Percentiles rank a stretch among this genome's conserved stretches.
Conservation (phyloP, 495 filamentous ascomycete genomes). For the Penicillium cosmopolitanum region DNA sequence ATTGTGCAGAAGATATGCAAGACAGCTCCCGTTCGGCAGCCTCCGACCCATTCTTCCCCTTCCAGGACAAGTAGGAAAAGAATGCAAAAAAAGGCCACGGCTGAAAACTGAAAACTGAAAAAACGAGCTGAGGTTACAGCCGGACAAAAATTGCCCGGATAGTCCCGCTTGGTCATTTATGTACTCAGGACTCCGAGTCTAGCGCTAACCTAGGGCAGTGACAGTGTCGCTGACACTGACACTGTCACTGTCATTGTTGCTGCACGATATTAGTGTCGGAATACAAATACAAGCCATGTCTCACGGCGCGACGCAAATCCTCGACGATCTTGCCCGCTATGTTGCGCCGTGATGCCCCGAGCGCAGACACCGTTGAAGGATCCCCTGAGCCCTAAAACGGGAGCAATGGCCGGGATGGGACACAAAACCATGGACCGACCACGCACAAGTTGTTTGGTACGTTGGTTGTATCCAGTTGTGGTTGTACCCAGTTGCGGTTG, state of each 20-base stretch:
- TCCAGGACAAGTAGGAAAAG: too few species aligned
- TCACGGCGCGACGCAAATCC: not conserved
- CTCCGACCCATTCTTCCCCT: not conserved
- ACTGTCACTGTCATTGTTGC: not conserved
- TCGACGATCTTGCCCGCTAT: not conserved
- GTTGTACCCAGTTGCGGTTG: too few species aligned
- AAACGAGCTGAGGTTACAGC: not conserved
- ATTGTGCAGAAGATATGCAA: not conserved
- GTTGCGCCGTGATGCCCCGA: not conserved
- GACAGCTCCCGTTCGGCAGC: not conserved
- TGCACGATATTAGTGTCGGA: not conserved
- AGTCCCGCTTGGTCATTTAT: not conserved
- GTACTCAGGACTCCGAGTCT: too few species aligned
- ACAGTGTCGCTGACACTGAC: not conserved
- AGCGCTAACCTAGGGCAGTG: not conserved
- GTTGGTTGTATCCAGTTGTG: too few species aligned
- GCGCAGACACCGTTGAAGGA: not conserved
- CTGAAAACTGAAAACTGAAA: not conserved
- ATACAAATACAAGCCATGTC: not conserved
- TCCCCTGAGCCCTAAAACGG: constrained; percentile 1
- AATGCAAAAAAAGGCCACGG: too few species aligned
- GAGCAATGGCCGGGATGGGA: not conserved
- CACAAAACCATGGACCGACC: not conserved
- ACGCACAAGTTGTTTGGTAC: not conserved
- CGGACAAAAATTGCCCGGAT: not conserved